Conservation (phyloP, 441 rosid genomes). For the Bocquillonia castaneifolia region DNA sequence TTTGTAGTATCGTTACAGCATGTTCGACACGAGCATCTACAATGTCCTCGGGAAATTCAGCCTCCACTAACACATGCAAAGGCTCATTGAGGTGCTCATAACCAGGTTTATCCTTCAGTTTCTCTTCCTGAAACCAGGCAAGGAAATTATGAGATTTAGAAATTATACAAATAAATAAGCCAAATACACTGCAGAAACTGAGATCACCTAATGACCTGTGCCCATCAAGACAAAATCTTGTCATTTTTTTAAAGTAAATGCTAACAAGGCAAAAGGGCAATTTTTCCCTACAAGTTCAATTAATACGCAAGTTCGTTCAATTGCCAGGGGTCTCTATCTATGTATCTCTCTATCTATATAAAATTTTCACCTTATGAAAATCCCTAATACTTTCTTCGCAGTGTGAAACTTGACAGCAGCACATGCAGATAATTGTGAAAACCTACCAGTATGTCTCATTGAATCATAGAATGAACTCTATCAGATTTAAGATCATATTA, state of each 20-base stretch:
- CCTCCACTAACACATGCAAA: conserved; percentile 81
- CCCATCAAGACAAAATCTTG: background rate
- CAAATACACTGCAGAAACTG: background rate
- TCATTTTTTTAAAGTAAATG: background rate
- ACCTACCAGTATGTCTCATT: background rate
- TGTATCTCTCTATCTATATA: background rate
- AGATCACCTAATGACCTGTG: background rate
- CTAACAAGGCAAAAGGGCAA: background rate
- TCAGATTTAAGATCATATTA: background rate
- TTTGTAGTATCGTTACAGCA: conserved; percentile 68
- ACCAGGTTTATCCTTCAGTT: conserved; percentile 87
- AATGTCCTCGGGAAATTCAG: conserved; percentile 80
- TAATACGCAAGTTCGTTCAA: too few species aligned
- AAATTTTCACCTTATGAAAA: background rate
- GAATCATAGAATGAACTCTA: background rate
- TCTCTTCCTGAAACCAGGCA: conserved; percentile 62
- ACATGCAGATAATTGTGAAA: background rate
- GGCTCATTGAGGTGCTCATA: conserved; percentile 92
- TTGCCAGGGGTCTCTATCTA: background rate
- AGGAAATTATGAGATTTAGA: conserved; percentile 3
- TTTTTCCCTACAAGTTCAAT: too few species aligned
- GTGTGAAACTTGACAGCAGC: background rate
- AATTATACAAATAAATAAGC: background rate
- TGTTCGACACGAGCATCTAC: conserved; percentile 66
- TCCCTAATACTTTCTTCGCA: background rate